Evolutionary conservation across 495 filamentous ascomycete genomes (phyloP).

Genomic region (Cladorrhinum samala): DNA sequence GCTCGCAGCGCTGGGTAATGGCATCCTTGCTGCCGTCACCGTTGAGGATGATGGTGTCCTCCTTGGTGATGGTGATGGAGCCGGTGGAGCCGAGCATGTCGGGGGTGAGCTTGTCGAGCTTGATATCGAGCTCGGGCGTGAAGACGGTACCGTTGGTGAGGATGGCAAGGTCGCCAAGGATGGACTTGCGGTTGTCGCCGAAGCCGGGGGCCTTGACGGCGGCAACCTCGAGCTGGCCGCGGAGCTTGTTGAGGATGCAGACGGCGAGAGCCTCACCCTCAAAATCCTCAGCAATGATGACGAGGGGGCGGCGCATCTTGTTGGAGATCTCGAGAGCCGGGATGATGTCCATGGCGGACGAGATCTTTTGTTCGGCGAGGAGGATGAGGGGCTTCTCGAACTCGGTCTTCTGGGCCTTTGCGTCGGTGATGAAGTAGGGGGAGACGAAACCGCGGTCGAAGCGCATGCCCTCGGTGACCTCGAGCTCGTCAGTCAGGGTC

Average conservation of each 20-base stretch:
- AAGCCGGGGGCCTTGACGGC: constrained; percentile 99
- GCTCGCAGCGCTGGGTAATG: constrained; percentile 93
- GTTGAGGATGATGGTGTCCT: constrained; percentile 98
- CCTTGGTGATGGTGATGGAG: constrained; percentile 99
- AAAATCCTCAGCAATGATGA: constrained; percentile 99
- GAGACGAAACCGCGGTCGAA: constrained; percentile 98
- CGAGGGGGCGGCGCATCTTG: constrained; percentile 86
- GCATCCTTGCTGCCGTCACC: constrained; percentile 93
- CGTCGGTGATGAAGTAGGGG: constrained; percentile 99
- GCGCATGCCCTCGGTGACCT: constrained; percentile 98
- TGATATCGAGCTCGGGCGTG: constrained; percentile 95
- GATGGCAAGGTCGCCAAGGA: constrained; percentile 91
- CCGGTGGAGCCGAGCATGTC: constrained; percentile 97
- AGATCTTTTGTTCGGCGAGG: constrained; percentile 99
- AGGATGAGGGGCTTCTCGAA: constrained; percentile 99
- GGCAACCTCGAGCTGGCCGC: constrained; percentile 95
- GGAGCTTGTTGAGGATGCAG: constrained; percentile 99
- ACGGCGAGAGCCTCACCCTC: constrained; percentile 97
- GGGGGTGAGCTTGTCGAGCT: constrained; percentile 92
- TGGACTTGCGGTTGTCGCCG: constrained; percentile 99
- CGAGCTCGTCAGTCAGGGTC: constrained; percentile 95
- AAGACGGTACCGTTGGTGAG: constrained; percentile 97
- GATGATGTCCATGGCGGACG: constrained; percentile 95
- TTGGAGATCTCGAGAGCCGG: constrained; percentile 95
- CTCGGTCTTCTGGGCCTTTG: constrained; percentile 97